Base-by-base conservation (phyloP, 495 filamentous ascomycete genomes). In the Aspergillus avenaceus region DNA sequence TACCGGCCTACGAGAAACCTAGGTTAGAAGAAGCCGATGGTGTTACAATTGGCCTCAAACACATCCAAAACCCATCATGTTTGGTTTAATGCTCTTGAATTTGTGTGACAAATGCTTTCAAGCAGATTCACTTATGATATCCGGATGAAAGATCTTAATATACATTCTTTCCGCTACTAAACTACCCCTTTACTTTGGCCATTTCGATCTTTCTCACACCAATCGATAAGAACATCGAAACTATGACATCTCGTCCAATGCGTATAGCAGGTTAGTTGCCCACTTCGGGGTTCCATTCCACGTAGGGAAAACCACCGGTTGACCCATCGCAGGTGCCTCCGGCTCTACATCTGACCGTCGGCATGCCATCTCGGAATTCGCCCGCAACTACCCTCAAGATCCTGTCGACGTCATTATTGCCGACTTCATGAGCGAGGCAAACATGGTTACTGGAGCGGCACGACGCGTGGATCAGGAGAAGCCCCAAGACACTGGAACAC, bases 391-490 rank as follows among this genome's bases (percentile, higher is more conserved):
- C 42, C 63, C 69, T n/a, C 61, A 55, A 29, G 78, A 81, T 31
- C 77, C 73, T 0, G 66, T 82, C 26, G 78, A 82, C 62, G 74
- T 83, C 12, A 76, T 83, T 21, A 76, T 73, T 18, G 78, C 77
- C 11, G 79, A 83, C 56, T 81, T 75, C 64, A 78, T 83, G 77
- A 74, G 68, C 47, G 78, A 83, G 53, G 72, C 67, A 28, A 80
- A 79, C 48, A 80, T 81, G 77, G 71, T 72, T 16, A 65, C 66
- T 7, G 55, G 41, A 12, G 59, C 73, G n/a, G 71, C 65, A 32
- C 62, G 64, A 14, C 74, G 76, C 38, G 62, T 69, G 37, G 66
- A 74, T 42, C 54, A 64, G 43, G 55, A 61, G 22, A 49, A 52
- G 23, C 32, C 45, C 5, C 44, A 34, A 42, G 21, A 13, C 25